Evolutionary conservation across 2,329 filamentous ascomycete genomes (phyloP).

Genomic region (Cucurbitaria berberidis): DNA sequence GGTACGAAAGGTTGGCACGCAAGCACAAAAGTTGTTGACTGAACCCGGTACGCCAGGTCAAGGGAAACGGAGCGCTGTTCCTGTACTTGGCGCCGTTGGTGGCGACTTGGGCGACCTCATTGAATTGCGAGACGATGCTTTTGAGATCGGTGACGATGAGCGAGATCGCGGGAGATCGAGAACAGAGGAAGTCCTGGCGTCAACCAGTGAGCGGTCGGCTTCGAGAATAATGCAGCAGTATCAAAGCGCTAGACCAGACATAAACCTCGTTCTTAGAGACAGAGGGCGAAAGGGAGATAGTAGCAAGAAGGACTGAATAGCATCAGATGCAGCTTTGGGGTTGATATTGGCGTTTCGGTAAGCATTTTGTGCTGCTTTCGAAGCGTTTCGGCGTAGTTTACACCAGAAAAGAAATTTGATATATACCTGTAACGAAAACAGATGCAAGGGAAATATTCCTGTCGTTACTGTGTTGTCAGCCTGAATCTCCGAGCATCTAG

Average conservation of each 20-base stretch:
- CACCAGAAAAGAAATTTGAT: background rate
- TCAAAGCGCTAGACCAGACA: slow-evolving; percentile 39
- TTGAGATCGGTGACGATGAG: slow-evolving; percentile 49
- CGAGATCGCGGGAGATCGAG: slow-evolving; percentile 34
- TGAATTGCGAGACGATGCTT: slow-evolving; percentile 68
- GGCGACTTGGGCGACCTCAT: slow-evolving; percentile 69
- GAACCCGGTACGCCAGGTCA: slow-evolving; percentile 40
- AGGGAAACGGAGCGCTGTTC: slow-evolving; percentile 39
- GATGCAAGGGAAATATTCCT: background rate
- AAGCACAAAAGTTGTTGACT: slow-evolving; percentile 54
- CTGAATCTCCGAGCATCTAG: background rate
- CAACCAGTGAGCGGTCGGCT: slow-evolving; percentile 22
- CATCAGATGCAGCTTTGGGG: slow-evolving; percentile 1
- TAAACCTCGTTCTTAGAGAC: slow-evolving; percentile 39
- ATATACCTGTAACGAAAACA: slow-evolving; percentile 7
- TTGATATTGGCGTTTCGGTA: slow-evolving; percentile 12
- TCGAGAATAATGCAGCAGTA: slow-evolving; percentile 29
- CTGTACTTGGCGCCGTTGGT: slow-evolving; percentile 49
- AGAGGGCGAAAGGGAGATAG: slow-evolving; percentile 31
- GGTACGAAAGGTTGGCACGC: slow-evolving; percentile 80
- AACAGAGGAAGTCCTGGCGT: slow-evolving; percentile 18
- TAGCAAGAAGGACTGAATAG: slow-evolving; percentile 40
- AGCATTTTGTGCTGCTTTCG: slow-evolving; percentile 4
- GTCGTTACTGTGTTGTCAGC: background rate
- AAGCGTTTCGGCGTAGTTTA: slow-evolving; percentile 18